Base-by-base conservation (phyloP, 352 stramenopile species). In the Phytophthora vignae region DNA sequence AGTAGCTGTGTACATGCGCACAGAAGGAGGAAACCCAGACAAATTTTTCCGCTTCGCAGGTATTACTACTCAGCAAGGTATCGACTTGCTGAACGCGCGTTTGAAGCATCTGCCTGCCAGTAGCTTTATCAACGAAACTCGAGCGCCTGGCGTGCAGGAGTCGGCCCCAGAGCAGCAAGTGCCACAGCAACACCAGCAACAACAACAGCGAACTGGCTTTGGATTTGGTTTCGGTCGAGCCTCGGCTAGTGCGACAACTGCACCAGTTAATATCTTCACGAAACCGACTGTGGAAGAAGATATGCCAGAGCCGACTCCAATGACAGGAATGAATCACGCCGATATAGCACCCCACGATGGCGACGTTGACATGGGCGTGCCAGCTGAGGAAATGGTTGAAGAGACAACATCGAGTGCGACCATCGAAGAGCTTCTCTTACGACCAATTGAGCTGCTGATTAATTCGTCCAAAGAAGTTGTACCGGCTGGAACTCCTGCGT, bases 11-110 rank as follows among this genome's bases (percentile, higher is more conserved):
- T 96, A 91, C 64, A 76, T 73, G 25, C 75, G 82, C 31, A 93
- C 76, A 7, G 88, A 93, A 29, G 69, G 59, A 60, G 78, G 77
- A 19, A 85, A 95, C 44, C 50, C 90, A 14, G 87, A 96, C 70
- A 89, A 86, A 57, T 97, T 96, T 64, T 94, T 90, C 64, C 83
- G 84, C 2, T 89, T 90, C 52, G 83, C 77, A 54, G 84, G 86
- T 3, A 85, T 96, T 9, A 91, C 77, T 9, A 90, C 72, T 21
- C 88, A 97, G 67, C 89, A 95, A 78, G 87, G 86, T 6, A 91
- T 94, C 50, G 90, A 97, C 62, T 71, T 96, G 38, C 56, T 96
- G 12, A 83, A 64, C 21, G 84, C 84, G 8, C 89, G 90, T 36
- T 81, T 96, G 19, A 95, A 95, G 66, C 88, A 93, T 64, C 66